Conservation (phyloP, 306 rosid species). For the Prunus campanulata region DNA sequence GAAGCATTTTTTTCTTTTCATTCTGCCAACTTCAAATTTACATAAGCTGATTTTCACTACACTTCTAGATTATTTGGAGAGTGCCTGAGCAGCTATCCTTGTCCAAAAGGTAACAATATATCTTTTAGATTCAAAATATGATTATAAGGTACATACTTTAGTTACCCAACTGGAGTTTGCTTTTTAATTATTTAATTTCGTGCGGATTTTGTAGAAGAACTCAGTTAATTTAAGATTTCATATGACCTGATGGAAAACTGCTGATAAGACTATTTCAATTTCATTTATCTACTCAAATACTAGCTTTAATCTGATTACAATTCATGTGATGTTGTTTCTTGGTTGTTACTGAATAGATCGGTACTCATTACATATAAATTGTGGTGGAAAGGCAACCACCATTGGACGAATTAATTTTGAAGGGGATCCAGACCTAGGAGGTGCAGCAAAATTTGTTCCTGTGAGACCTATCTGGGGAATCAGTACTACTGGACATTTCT, state of each 20-base stretch:
- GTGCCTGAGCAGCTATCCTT: background rate
- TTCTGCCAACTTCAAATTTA: background rate
- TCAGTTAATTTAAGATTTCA: background rate
- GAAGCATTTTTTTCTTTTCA: background rate
- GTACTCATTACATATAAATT: slow-evolving; percentile 2
- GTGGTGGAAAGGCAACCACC: background rate
- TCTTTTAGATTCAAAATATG: background rate
- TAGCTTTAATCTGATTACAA: no score
- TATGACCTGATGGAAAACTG: no score
- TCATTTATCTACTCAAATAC: no score
- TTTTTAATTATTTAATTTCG: no score
- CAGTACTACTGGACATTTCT: slow-evolving; percentile 54
- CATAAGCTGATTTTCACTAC: background rate
- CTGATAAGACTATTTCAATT: no score
- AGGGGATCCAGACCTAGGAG: background rate
- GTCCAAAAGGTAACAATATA: slow-evolving; percentile 21
- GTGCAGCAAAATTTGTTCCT: background rate
- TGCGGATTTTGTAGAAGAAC: no score
- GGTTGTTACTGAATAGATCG: background rate
- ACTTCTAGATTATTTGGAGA: background rate
- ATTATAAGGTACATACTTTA: background rate
- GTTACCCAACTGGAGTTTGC: background rate
- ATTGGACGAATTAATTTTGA: background rate
- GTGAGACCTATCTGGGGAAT: slow-evolving; percentile 39
- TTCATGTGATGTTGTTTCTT: no score